Base-by-base conservation (phyloP, 1,284 basidiomycete genomes). In the Rhodofomes roseus region DNA sequence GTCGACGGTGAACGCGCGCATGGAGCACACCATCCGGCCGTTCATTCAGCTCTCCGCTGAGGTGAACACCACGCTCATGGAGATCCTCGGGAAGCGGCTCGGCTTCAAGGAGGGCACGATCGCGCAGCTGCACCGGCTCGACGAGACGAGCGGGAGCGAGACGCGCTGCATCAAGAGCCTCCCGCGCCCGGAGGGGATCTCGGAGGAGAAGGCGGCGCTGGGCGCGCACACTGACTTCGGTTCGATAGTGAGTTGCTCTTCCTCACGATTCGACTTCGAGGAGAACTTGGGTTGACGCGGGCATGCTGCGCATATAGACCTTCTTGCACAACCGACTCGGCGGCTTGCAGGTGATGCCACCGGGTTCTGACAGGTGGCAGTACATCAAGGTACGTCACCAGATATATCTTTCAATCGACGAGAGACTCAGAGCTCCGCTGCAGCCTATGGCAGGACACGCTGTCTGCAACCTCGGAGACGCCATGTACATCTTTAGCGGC, bases 261-360 rank as follows among this genome's bases (percentile, higher is more conserved):
- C 22, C 31, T 48, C 2, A 27, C 16, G 4, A n/a, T n/a, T n/a
- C 41, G 23, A 56, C 8, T 31, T 39, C 12, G 16, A 6, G 4
- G 25, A 25, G n/a, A 14, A 39, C 18, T 6, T 7, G n/a, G 9
- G 18, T 29, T 56, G 31, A 52, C 50, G 31, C 20, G 34, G 5
- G 9, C 7, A 16, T 41, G 4, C 43, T 40, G 39, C 14, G 18
- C 22, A 9, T 62, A 85, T 62, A 85, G 80, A 83, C 84, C 0
- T 83, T 87, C 71, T 73, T 88, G 53, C 83, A 86, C 69, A 89
- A 89, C 68, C 80, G 79, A 20, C 78, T 90, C 0, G 87, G 88
- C 5, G 88, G 88, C 0, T 72, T 90, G 4, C 88, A 90, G 65
- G 86, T 90, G 0, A 75, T 89, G 23, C 78, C 79, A 1, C 86